Evolutionary conservation across 176 grass and related monocot genomes (phyloP).

Genomic region (Triticum timopheevii): DNA sequence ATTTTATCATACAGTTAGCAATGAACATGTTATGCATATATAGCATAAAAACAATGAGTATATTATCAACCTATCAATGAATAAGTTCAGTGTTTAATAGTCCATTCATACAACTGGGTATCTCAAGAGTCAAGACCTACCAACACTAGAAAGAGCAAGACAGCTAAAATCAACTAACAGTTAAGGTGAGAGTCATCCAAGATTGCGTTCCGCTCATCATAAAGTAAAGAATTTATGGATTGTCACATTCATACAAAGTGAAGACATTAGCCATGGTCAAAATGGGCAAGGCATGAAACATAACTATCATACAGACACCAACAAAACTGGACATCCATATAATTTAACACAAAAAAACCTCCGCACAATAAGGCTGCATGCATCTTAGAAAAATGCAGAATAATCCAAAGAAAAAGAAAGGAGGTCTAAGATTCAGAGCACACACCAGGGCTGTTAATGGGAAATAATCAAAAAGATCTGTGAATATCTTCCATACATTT

Average conservation of each 20-base stretch:
- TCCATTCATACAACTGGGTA: constrained; percentile 12
- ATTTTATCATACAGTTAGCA: background rate
- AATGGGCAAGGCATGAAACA: background rate
- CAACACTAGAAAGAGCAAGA: background rate
- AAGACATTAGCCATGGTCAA: background rate
- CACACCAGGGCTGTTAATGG: constrained; percentile 85
- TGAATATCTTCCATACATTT: constrained; percentile 95
- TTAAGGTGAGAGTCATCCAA: background rate
- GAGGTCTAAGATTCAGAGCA: constrained; percentile 18
- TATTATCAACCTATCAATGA: background rate
- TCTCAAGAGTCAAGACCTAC: background rate
- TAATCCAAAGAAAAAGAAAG: background rate
- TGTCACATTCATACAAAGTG: background rate
- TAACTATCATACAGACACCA: background rate
- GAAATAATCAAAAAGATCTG: constrained; percentile 97
- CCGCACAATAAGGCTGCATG: background rate
- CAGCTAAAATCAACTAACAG: background rate
- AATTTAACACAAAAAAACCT: background rate
- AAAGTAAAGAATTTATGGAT: background rate
- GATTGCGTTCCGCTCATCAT: background rate
- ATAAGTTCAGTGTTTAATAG: constrained; percentile 3
- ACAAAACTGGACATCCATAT: constrained; percentile 5
- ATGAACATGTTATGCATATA: background rate
- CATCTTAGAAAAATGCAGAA: background rate
- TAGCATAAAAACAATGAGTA: background rate